These are phyloP conservation scores for Rhododendron kiyosumense DNA, from an alignment of 148 eudicot genomes.

Conservation along the genomic window DNA sequence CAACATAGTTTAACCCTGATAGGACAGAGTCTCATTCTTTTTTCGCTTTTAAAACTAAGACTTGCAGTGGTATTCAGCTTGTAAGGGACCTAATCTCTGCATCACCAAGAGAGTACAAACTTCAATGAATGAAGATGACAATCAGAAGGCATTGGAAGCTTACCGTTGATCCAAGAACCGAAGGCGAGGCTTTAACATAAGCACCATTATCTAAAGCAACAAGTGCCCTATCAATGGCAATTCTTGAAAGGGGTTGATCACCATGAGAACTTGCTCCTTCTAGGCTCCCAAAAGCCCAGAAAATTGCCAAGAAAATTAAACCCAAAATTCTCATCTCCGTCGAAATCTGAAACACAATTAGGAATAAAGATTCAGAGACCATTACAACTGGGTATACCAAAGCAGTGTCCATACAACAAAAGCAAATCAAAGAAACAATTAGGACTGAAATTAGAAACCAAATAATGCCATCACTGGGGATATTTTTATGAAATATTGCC, in stretches of 20 bases:
- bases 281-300: conserved; percentile 28
- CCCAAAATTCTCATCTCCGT: conserved; percentile 20
- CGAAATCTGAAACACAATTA: conserved; percentile 11
- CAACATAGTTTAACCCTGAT: neutral
- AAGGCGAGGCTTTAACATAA: conserved; percentile 62
- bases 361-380: neutral
- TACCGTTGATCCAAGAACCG: conserved; percentile 65
- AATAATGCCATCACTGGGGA: neutral
- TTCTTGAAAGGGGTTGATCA: conserved; percentile 72
- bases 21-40: neutral
- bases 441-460: neutral
- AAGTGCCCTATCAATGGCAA: conserved; percentile 49
- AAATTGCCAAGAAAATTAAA: conserved; percentile 28
- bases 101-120: neutral
- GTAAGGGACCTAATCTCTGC: neutral
- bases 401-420: neutral
- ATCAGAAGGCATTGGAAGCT: conserved; percentile 15
- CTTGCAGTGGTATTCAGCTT: neutral
- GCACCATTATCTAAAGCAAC: conserved; percentile 47
- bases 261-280: conserved; percentile 41
- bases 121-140: neutral
- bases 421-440: neutral
- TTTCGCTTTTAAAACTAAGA: neutral
- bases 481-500: neutral
- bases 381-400: neutral